Base-by-base conservation (phyloP, 2,329 filamentous ascomycete species). In the Trichoderma polysporum region DNA sequence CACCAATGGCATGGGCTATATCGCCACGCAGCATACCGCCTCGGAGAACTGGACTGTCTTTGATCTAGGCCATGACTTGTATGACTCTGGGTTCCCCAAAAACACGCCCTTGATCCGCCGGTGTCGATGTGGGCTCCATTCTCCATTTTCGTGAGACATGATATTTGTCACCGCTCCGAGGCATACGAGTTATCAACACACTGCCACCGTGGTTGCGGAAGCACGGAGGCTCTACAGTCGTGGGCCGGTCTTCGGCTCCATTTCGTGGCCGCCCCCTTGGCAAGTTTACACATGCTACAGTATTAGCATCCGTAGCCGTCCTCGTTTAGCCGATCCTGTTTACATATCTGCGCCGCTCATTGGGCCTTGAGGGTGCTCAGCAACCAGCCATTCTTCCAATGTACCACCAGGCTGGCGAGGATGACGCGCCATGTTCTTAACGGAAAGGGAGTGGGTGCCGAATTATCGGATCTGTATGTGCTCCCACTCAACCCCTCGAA, bases 351-450 rank as follows among this genome's bases (percentile, higher is more conserved):
- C 19, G 50, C 22, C 27, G 49, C 31, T 60, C 22, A 45, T 61
- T 59, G 64, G 37, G 31, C 19, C 29, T 61, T 54, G 41, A 22
- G 33, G 56, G 31, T 31, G 22, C 54, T 45, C 53, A 50, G 33
- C 62, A 17, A 25, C 33, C 49, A 50, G 31, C 62, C 54, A 52
- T 52, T 47, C 19, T 52, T 53, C 58, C 41, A 41, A 52, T 63
- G 66, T 58, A 63, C 49, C 50, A 58, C 66, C 49, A 41, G 45
- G 58, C 66, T 62, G 50, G 53, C 41, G 33, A 47, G 53, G 45
- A 41, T 62, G 66, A 49, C 31, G 58, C 50, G 66, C 66, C 66
- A 67, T 62, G 19, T 39, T 57, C 50, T 50, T 22, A 41, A 62
- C 27, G 25, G 25, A 47, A 45, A 59, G 27, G 54, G 33, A 66